Evolutionary conservation across 441 rosid genomes (phyloP), one percentile per base, ranked within the genome.

Genomic region (Aleurites moluccanus): DNA sequence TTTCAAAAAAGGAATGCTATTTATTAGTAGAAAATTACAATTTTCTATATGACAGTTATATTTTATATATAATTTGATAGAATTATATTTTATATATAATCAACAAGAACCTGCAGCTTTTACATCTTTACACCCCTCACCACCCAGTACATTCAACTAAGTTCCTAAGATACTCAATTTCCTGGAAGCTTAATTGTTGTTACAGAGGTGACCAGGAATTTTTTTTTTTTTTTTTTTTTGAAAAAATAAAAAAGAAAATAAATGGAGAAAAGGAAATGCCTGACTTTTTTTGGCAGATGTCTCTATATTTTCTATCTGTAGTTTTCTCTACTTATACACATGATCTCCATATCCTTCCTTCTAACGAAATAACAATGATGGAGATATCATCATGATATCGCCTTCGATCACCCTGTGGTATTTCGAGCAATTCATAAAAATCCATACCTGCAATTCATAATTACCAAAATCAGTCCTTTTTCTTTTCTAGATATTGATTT

Each of bases 311-410:
- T 75, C 73, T 73, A 69, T 47, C 44, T 74, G 64, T 75, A 33
- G 40, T 35, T 78, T 77, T 61, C 52, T 75, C 73, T 71, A 75
- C 78, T 84, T 86, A 94, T 87, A 90, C 98, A 91, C 90, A 91
- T 63, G 98, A 95, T 83, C 96, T 89, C 99, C 99, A 93, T 82
- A 95, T 95, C 80, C 94, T 87, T 82, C 99, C 99, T 72, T 95
- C 98, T 78, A 95, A 85, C 14, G 99, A 95, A 76, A 95, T 90
- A 28, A 95, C 92, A 50, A 95, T 91, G 80, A 95, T 81, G 60
- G 96, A 91, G 73, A 95, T 81, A 83, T 95, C 98, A 52, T 95
- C 99, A 72, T 95, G 99, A 74, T 93, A 95, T 80, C 97, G 84
- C 66, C 99, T 79, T 73, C 98, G 86, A 79, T 95, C 99, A 52